Percentiles rank a stretch among this genome's conserved stretches.
These are phyloP conservation scores for Monosporascus sp. DNA, from an alignment of 2,329 filamentous ascomycete species.

Conservation along the genomic window DNA sequence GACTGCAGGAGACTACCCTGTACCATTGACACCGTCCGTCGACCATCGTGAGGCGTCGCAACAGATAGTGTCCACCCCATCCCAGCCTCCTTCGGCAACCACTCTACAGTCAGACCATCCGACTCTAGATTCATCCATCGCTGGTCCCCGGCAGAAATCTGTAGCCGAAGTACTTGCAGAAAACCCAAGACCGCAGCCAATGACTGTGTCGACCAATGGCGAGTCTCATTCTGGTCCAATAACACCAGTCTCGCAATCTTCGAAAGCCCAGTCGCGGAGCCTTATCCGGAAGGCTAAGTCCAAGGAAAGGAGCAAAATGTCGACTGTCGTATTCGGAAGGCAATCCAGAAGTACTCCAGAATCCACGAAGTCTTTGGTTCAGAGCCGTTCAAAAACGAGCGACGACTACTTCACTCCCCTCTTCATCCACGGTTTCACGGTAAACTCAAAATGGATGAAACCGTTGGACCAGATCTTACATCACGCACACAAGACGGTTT, in stretches of 20 bases:
- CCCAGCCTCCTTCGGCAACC: not conserved
- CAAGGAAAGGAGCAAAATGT: constrained; percentile 61
- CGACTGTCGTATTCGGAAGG: constrained; percentile 75
- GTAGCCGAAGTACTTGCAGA: constrained; percentile 27
- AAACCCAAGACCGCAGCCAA: constrained; percentile 7
- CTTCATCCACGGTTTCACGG: constrained; percentile 54
- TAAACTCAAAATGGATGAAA: constrained; percentile 55
- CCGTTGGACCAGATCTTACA: constrained; percentile 67
- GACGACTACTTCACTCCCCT: constrained; percentile 63
- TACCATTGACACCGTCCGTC: constrained; percentile 3
- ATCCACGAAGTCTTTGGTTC: constrained; percentile 34
- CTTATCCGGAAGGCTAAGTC: constrained; percentile 47
- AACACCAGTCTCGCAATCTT: constrained; percentile 25
- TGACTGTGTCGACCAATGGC: constrained; percentile 6
- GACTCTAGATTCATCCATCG: constrained; percentile 22
- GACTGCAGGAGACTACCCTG: not conserved
- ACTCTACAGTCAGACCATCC: constrained; percentile 2
- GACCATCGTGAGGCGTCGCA: constrained; percentile 1
- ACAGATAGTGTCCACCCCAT: not conserved
- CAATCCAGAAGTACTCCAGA: constrained; percentile 47
- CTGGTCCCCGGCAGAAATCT: constrained; percentile 25
- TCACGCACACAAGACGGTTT: constrained; percentile 84
- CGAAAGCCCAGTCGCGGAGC: constrained; percentile 22
- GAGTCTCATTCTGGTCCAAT: constrained; percentile 19
- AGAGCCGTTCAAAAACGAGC: constrained; percentile 35